Conservation (phyloP, 768 basidiomycete genomes). For the Trichaptum fuscoviolaceum region DNA sequence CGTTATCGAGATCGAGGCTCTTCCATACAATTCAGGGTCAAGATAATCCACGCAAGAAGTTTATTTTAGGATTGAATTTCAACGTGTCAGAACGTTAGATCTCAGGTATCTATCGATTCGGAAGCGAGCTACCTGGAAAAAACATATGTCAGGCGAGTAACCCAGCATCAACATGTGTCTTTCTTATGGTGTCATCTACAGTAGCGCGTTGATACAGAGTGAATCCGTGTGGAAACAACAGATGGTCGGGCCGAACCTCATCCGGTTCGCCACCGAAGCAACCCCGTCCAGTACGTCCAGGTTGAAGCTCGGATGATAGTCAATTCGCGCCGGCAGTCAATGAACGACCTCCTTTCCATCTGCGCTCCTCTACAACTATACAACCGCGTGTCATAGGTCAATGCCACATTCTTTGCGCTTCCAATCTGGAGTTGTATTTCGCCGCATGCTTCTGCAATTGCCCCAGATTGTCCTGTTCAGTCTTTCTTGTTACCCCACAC, state of each 20-base stretch:
- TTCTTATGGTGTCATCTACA: neutral
- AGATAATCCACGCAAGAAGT: neutral
- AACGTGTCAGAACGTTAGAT: neutral
- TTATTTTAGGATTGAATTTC: neutral
- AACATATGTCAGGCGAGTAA: neutral
- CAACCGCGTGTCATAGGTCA: neutral
- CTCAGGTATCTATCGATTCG: neutral
- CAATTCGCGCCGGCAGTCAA: neutral
- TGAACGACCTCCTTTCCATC: neutral
- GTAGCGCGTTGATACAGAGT: neutral
- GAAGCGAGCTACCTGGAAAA: neutral
- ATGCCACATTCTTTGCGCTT: neutral
- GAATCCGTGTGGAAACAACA: slow-evolving; percentile 1
- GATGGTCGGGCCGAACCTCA: neutral
- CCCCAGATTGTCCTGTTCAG: neutral
- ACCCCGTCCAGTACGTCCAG: neutral
- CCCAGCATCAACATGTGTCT: neutral
- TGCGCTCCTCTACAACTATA: neutral
- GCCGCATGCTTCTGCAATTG: slow-evolving; percentile 1
- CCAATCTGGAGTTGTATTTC: neutral
- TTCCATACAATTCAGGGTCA: neutral
- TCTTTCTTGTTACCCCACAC: slow-evolving; percentile 2
- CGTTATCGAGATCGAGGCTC: neutral
- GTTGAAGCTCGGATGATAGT: slow-evolving; percentile 4
- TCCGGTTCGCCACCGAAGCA: slow-evolving; percentile 3